Percentiles rank a stretch among this genome's conserved stretches.
phyloP scores from a whole-genome alignment of 2,329 filamentous ascomycete genomes.

The Metarhizium robertsii region DNA sequence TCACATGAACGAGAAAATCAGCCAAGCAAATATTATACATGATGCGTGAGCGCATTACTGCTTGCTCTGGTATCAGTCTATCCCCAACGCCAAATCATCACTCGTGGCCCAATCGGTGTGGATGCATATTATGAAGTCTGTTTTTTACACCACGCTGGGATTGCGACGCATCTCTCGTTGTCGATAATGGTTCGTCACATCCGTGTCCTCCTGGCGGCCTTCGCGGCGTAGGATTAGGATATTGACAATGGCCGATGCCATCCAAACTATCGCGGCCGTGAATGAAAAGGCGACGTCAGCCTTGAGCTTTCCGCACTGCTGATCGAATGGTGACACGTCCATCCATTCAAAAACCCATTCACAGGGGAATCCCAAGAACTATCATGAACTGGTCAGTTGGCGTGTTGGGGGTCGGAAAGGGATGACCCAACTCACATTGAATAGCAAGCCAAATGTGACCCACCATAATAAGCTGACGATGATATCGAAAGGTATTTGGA shows the following conservation, averaged over 20 bases:
- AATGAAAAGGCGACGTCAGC: conserved; percentile 58
- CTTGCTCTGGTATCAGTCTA: background rate
- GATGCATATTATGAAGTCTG: too few species aligned
- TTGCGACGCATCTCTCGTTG: background rate
- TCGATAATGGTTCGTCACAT: background rate
- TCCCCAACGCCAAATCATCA: background rate
- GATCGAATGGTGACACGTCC: conserved; percentile 29
- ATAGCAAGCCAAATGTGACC: conserved; percentile 49
- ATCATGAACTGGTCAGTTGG: background rate
- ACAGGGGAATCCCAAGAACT: conserved; percentile 33
- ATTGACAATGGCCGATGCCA: conserved; percentile 42
- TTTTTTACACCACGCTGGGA: background rate
- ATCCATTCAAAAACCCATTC: conserved; percentile 46
- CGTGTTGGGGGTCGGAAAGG: background rate
- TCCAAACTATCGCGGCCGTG: conserved; percentile 55
- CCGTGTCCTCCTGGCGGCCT: background rate
- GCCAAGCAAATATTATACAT: background rate
- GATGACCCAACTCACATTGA: conserved; percentile 31
- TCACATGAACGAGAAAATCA: background rate
- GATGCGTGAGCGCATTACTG: background rate
- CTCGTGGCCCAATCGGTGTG: too few species aligned
- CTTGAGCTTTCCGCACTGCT: conserved; percentile 53
- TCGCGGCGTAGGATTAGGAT: background rate
- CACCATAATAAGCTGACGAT: conserved; percentile 57
- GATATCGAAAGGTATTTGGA: conserved; percentile 57